These are phyloP conservation scores for Neurospora sp. DNA, from an alignment of 495 filamentous ascomycete species.

Conservation along the genomic window DNA sequence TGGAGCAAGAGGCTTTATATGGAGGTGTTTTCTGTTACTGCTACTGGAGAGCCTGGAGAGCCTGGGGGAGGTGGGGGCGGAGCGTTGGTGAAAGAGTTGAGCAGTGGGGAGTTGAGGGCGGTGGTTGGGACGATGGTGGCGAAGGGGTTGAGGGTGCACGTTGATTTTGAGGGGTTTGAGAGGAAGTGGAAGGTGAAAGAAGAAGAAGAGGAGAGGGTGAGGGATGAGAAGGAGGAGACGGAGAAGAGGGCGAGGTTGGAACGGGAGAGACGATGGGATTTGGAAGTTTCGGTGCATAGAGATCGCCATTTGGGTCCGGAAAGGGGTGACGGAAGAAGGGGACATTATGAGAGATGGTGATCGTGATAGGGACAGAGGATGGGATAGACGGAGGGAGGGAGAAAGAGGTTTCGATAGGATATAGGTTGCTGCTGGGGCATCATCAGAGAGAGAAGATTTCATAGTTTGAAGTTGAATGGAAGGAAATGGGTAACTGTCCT, in stretches of 20 bases:
- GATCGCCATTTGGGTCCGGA: neutral
- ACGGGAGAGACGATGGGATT: neutral
- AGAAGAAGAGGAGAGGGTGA: slow-evolving; percentile 3
- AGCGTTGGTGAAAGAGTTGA: slow-evolving; percentile 16
- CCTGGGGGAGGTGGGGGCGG: neutral
- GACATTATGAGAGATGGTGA: neutral
- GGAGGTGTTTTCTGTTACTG: slow-evolving; percentile 38
- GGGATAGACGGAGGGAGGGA: neutral
- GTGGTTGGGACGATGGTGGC: slow-evolving; percentile 27
- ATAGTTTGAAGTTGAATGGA: no score
- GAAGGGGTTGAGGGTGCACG: slow-evolving; percentile 33
- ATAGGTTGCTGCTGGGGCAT: neutral
- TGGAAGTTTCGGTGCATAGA: neutral
- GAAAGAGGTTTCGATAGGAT: neutral
- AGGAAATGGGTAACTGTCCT: no score
- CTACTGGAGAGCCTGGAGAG: neutral
- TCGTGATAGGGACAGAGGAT: neutral
- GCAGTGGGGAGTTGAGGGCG: slow-evolving; percentile 43
- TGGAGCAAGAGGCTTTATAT: slow-evolving; percentile 66
- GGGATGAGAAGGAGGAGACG: neutral
- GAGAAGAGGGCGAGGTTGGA: neutral
- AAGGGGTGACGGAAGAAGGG: neutral
- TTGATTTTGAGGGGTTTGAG: slow-evolving; percentile 33
- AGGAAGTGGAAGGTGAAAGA: slow-evolving; percentile 17
- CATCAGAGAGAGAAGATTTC: no score